These are phyloP conservation scores for Jatropha curcas DNA, from an alignment of 345 rosid genomes.

Conservation along the genomic window DNA sequence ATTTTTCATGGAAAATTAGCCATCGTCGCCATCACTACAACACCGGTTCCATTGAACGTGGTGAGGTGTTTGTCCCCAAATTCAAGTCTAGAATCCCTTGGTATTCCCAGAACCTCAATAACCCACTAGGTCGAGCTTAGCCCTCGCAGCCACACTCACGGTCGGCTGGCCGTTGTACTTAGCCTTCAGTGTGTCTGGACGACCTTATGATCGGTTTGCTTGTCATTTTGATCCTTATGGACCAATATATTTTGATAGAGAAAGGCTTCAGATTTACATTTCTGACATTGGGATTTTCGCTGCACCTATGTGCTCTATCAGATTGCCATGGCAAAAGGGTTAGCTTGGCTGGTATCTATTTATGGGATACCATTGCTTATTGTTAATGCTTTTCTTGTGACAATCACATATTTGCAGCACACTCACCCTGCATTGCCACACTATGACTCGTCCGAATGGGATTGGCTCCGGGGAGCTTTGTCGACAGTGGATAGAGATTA, in stretches of 20 bases:
- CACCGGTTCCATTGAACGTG: conserved; percentile 76
- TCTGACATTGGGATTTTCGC: conserved; percentile 73
- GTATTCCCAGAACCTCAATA: conserved; percentile 70
- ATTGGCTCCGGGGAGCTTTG: conserved; percentile 85
- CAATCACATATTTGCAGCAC: conserved; percentile 85
- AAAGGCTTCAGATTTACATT: conserved; percentile 67
- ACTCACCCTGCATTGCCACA: conserved; percentile 85
- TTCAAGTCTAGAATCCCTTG: conserved; percentile 45
- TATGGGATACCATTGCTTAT: conserved; percentile 74
- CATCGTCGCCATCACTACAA: conserved; percentile 96
- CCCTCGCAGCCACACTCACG: conserved; percentile 48
- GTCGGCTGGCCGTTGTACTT: conserved; percentile 90
- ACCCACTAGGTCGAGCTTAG: conserved; percentile 65
- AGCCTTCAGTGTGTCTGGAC: conserved; percentile 76
- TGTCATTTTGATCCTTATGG: conserved; percentile 75
- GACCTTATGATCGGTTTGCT: conserved; percentile 69
- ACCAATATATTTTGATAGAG: conserved; percentile 74
- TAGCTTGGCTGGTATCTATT: conserved; percentile 57
- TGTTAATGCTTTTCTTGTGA: conserved; percentile 65
- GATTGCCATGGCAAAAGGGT: conserved; percentile 49
- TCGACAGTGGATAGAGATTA: conserved; percentile 87
- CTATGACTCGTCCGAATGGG: conserved; percentile 82
- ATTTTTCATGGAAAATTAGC: conserved; percentile 92
- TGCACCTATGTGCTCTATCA: conserved; percentile 54
- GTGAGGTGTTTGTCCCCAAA: conserved; percentile 89